These are phyloP conservation scores for Eucalyptus rudis DNA, from an alignment of 345 rosid genomes.

Conservation along the genomic window DNA sequence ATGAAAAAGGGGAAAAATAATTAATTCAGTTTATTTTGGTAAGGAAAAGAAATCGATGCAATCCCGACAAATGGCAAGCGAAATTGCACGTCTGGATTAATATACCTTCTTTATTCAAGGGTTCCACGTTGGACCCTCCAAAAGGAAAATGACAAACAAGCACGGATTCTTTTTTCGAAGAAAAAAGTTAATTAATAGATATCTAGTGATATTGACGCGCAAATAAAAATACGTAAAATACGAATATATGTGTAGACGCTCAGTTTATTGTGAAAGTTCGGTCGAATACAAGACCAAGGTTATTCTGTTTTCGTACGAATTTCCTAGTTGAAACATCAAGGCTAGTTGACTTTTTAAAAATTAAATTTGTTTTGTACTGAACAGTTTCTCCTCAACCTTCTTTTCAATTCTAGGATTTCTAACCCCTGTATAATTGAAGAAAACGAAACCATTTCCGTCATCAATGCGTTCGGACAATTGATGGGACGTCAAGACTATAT, in stretches of 20 bases:
- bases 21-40: not conserved
- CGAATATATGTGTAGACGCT: not conserved
- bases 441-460: not conserved
- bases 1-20: not conserved
- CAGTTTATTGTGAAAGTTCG: not conserved
- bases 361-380: not conserved
- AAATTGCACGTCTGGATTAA: not conserved
- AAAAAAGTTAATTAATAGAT: not conserved
- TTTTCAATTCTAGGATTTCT: not conserved
- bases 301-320: not conserved
- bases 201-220: not conserved
- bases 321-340: not conserved
- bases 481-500: not conserved
- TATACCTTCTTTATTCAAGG: not conserved
- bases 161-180: not conserved
- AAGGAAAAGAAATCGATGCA: not conserved
- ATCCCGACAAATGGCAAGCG: slow-evolving; percentile 15
- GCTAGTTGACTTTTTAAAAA: not conserved
- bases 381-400: not conserved
- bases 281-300: not conserved
- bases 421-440: not conserved
- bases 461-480: not conserved
- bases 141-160: not conserved
- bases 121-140: not conserved
- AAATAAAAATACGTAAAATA: not conserved